These are phyloP conservation scores for Yamadazyma epiphylla DNA, from an alignment of 1,139 yeast genomes.

Conservation along the genomic window DNA sequence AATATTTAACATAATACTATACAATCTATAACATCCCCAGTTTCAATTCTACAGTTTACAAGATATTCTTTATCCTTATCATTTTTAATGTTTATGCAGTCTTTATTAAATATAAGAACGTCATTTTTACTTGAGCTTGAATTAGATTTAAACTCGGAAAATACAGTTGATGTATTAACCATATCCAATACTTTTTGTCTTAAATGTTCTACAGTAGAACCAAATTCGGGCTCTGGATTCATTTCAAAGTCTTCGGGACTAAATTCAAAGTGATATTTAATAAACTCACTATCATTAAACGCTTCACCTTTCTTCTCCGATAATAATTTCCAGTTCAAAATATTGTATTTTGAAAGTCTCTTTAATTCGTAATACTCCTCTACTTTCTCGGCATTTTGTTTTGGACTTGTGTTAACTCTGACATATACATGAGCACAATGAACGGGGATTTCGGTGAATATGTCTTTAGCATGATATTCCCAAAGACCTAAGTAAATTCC, in stretches of 20 bases:
- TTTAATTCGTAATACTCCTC: slow-evolving; percentile 26
- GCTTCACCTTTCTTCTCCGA: slow-evolving; percentile 16
- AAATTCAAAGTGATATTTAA: slow-evolving; percentile 69
- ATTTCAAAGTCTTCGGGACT: slow-evolving; percentile 72
- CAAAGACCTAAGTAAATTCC: slow-evolving; percentile 50
- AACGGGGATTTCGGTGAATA: slow-evolving; percentile 65
- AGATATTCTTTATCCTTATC: slow-evolving; percentile 46
- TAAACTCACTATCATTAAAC: slow-evolving; percentile 30
- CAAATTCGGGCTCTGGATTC: slow-evolving; percentile 60
- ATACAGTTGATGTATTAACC: slow-evolving; percentile 50
- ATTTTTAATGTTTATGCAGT: slow-evolving; percentile 20
- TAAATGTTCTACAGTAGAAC: slow-evolving; percentile 63
- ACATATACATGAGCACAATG: slow-evolving; percentile 75
- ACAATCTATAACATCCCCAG: slow-evolving; percentile 59
- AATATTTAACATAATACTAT: slow-evolving; percentile 21
- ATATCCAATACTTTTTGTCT: slow-evolving; percentile 50
- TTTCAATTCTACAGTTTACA: slow-evolving; percentile 60
- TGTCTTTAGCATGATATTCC: slow-evolving; percentile 63
- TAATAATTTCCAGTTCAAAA: slow-evolving; percentile 27
- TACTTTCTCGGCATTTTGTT: slow-evolving; percentile 16
- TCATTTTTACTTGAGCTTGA: slow-evolving; percentile 13
- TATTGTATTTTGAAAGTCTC: slow-evolving; percentile 22
- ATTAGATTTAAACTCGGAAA: slow-evolving; percentile 19
- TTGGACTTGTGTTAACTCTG: slow-evolving; percentile 38
- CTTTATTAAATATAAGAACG: slow-evolving; percentile 30